phyloP scores from a whole-genome alignment of 2,329 filamentous ascomycete genomes.

The Fusarium armeniacum region DNA sequence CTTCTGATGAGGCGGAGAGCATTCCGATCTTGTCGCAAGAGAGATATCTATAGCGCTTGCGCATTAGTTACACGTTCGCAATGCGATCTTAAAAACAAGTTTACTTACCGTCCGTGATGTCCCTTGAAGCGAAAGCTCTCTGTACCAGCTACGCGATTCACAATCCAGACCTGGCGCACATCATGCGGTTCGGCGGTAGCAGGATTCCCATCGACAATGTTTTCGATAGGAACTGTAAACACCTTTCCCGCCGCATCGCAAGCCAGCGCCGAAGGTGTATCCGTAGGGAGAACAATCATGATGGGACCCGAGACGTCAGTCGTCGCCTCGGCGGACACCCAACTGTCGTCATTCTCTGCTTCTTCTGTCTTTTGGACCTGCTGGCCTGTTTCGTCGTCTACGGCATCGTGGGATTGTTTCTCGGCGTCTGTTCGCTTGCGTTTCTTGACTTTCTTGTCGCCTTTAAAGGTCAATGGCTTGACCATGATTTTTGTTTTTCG shows the following conservation, averaged over 20 bases:
- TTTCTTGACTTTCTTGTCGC: slow-evolving; percentile 96
- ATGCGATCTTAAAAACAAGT: rapidly evolving
- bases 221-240: slow-evolving; percentile 85
- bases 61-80: slow-evolving; percentile 10
- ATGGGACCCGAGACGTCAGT: slow-evolving; percentile 85
- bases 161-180: slow-evolving; percentile 95
- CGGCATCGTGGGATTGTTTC: slow-evolving; percentile 54
- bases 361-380: slow-evolving; percentile 51
- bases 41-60: slow-evolving; percentile 75
- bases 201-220: slow-evolving; percentile 86
- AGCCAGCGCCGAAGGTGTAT: slow-evolving; percentile 79
- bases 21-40: slow-evolving; percentile 87
- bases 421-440: slow-evolving; percentile 78
- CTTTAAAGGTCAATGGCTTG: slow-evolving; percentile 94
- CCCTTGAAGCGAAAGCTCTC: slow-evolving; percentile 89
- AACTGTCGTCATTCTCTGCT: slow-evolving; percentile 80
- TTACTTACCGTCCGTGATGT: slow-evolving; percentile 81
- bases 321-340: slow-evolving; percentile 85
- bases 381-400: slow-evolving; percentile 23
- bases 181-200: slow-evolving; percentile 94
- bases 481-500: slow-evolving; percentile 69
- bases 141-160: slow-evolving; percentile 84
- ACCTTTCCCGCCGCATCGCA: slow-evolving; percentile 90
- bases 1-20: slow-evolving; percentile 81
- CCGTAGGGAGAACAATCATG: slow-evolving; percentile 84